Percentiles rank a stretch among this genome's conserved stretches.
phyloP scores from a whole-genome alignment of 2,329 filamentous ascomycete genomes.

The Paecilomyces dactylethromorphus region DNA sequence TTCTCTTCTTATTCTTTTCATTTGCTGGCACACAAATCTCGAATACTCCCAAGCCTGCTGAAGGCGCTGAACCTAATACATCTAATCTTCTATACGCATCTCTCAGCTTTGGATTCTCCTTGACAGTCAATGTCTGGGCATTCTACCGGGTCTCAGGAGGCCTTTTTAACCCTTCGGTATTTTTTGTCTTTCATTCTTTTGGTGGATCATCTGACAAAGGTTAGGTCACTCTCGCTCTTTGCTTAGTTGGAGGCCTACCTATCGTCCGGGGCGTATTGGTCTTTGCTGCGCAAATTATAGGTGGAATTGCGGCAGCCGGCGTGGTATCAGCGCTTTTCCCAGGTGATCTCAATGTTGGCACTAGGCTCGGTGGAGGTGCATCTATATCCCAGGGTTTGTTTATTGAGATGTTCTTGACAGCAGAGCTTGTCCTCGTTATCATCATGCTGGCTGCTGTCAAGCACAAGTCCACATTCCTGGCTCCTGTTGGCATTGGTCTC shows the following conservation, averaged over 20 bases:
- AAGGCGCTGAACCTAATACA: conserved; percentile 28
- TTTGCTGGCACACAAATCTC: conserved; percentile 43
- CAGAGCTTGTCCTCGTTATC: conserved; percentile 57
- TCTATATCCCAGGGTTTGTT: conserved; percentile 55
- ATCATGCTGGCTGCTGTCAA: conserved; percentile 68
- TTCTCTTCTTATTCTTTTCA: conserved; percentile 45
- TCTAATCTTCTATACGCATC: conserved; percentile 36
- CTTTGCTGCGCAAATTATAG: conserved; percentile 52
- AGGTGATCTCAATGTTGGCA: conserved; percentile 49
- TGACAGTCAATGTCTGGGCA: conserved; percentile 49
- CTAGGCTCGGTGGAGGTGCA: conserved; percentile 48
- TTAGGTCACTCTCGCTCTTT: conserved; percentile 53
- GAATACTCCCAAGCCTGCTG: conserved; percentile 27
- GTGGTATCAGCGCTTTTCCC: conserved; percentile 55
- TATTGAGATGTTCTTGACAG: conserved; percentile 61
- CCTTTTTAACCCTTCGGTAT: conserved; percentile 46
- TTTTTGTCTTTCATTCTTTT: not conserved
- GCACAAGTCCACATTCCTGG: conserved; percentile 64
- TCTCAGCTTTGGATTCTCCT: conserved; percentile 39
- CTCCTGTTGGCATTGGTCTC: conserved; percentile 65
- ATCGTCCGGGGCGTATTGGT: conserved; percentile 47
- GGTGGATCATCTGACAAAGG: not conserved
- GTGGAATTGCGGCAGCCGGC: conserved; percentile 52
- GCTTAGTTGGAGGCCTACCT: conserved; percentile 53
- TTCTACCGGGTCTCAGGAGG: conserved; percentile 49